Conservation (phyloP, 176 grass and related monocot genomes). For the Carex scoparia region DNA sequence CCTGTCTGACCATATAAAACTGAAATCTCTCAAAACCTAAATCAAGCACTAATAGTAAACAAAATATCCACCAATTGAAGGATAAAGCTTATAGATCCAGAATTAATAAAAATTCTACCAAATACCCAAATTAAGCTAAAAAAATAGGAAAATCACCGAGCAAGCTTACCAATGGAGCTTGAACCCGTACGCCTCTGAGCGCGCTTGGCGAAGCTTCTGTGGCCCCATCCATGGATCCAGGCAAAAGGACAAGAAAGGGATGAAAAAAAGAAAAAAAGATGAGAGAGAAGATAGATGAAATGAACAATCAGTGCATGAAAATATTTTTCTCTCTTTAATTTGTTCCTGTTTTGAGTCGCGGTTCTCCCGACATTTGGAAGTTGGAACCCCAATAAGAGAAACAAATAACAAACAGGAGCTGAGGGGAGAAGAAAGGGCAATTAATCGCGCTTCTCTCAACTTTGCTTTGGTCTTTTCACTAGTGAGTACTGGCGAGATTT, state of each 20-base stretch:
- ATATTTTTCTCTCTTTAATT: not conserved
- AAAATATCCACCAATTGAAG: not conserved
- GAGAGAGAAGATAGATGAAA: not conserved
- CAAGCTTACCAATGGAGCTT: slow-evolving; percentile 32
- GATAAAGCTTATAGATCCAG: slow-evolving; percentile 15
- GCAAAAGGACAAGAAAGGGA: not conserved
- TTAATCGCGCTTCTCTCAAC: not conserved
- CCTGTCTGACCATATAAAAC: not conserved
- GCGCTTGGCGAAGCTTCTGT: slow-evolving; percentile 12
- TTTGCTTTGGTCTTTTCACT: not conserved
- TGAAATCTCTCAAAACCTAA: not conserved
- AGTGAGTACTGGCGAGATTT: not conserved
- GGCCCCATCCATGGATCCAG: slow-evolving; percentile 27
- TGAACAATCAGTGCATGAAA: not conserved
- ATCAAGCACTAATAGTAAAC: not conserved
- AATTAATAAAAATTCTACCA: not conserved
- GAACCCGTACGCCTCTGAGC: slow-evolving; percentile 28
- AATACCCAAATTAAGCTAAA: slow-evolving; percentile 14
- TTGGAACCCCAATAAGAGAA: not conserved
- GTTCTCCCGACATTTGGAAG: not conserved
- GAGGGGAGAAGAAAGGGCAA: not conserved
- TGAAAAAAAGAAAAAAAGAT: not conserved
- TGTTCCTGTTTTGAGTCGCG: not conserved
- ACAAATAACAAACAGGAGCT: not conserved
- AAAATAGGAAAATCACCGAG: not conserved